Evolutionary conservation across 2,329 filamentous ascomycete species (phyloP).

Genomic region (Cladosporium sphaerospermum): DNA sequence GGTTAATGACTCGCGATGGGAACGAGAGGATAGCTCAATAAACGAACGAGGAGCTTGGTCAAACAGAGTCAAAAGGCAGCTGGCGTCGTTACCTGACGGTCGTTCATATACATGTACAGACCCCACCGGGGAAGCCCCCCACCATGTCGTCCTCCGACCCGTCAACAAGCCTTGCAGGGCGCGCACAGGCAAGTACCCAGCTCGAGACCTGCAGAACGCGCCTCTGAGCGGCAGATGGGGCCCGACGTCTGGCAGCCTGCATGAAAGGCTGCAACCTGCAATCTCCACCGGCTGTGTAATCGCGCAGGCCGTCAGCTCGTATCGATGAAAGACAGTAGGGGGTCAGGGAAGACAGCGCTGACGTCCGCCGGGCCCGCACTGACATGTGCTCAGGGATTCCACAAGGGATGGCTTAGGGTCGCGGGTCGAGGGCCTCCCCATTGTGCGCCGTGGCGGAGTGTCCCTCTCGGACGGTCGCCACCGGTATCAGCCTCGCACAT

Average conservation of each 20-base stretch:
- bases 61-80: background rate
- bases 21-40: slow-evolving; percentile 10
- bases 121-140: background rate
- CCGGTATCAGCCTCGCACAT: slow-evolving; percentile 7
- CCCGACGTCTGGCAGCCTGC: slow-evolving; percentile 13
- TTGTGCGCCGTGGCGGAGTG: slow-evolving; percentile 5
- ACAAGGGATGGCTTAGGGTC: slow-evolving; percentile 13
- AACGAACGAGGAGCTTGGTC: slow-evolving; percentile 2
- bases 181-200: slow-evolving; percentile 7
- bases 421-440: background rate
- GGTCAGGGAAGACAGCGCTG: background rate
- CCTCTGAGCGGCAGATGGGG: background rate
- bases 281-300: slow-evolving; percentile 11
- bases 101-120: background rate
- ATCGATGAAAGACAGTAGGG: background rate
- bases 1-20: slow-evolving; percentile 10
- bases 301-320: background rate
- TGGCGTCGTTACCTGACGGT: background rate
- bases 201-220: slow-evolving; percentile 10
- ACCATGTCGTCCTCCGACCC: background rate
- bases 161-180: slow-evolving; percentile 11
- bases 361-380: background rate
- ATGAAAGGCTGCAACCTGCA: slow-evolving; percentile 11
- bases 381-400: slow-evolving; percentile 5
- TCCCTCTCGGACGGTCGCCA: background rate